A percentile compares a stretch with the other conserved stretches of the same genome.
Evolutionary conservation across 1,139 yeast species (phyloP).

Genomic region (Yamadazyma membranifaciens): DNA sequence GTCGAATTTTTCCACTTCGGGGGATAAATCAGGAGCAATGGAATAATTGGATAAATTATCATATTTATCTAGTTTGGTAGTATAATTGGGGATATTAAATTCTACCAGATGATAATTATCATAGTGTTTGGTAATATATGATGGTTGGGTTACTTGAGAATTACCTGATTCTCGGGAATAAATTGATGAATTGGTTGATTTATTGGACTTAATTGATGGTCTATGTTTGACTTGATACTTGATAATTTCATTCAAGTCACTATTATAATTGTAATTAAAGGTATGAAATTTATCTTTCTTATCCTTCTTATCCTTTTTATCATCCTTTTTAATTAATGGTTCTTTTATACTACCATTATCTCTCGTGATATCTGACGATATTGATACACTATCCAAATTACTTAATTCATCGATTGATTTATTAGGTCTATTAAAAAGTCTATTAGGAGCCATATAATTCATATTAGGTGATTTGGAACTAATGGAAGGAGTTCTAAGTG

Average conservation of each 20-base stretch:
- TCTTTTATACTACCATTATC: not conserved
- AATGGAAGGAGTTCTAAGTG: slow-evolving; percentile 9
- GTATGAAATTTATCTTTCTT: slow-evolving; percentile 9
- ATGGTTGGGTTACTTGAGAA: not conserved
- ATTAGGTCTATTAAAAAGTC: not conserved
- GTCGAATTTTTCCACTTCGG: not conserved
- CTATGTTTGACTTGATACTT: slow-evolving; percentile 8
- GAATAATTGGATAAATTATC: slow-evolving; percentile 4
- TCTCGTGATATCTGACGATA: slow-evolving; percentile 9
- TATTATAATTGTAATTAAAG: slow-evolving; percentile 13
- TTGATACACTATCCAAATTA: slow-evolving; percentile 14
- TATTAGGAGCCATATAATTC: not conserved
- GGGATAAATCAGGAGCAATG: slow-evolving; percentile 5
- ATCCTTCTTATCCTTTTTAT: slow-evolving; percentile 3
- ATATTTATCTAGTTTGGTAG: slow-evolving; percentile 2
- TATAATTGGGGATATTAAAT: slow-evolving; percentile 8
- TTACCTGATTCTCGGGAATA: slow-evolving; percentile 3
- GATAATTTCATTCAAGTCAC: slow-evolving; percentile 14
- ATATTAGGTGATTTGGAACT: slow-evolving; percentile 3
- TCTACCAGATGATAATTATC: not conserved
- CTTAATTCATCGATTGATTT: slow-evolving; percentile 15
- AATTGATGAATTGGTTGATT: slow-evolving; percentile 5
- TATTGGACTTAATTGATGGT: slow-evolving; percentile 5
- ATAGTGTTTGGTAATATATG: not conserved
- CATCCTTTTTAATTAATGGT: not conserved